Base-by-base conservation (phyloP, 1,284 basidiomycete species). In the Malassezia globosa region DNA sequence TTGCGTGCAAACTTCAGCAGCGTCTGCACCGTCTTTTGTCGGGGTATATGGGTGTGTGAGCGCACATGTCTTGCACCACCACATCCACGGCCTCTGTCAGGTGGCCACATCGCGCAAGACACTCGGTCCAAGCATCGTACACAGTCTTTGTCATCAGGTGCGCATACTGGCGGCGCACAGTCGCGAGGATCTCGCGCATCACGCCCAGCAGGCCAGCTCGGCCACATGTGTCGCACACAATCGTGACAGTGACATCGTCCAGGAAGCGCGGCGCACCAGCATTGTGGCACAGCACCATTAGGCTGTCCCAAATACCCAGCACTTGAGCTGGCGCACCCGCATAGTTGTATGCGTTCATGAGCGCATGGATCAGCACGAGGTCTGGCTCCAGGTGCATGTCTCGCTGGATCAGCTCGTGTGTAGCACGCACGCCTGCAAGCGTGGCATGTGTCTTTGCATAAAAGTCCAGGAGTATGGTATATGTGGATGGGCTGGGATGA, bases 331-430 rank as follows among this genome's bases (percentile, higher is more conserved):
- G 82, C 47, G 80, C 81, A 3, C 81, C 82, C 4, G 82, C 77
- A 19, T 81, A 81, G 60, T 84, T 81, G 73, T 94, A 95, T 1
- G 86, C 83, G 68, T 86, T 81, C 84, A 95, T 87, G 50, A 95
- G 75, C 58, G 85, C 80, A 64, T 89, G 92, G 77, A 84, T 82
- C n/a, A 89, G 76, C 1, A 76, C 37, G 10, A 81, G 76, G 62
- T 89, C 83, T 2, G 86, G 84, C 18, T 80, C 77, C 53, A 92
- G 74, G 16, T 77, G 76, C 7, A 81, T 76, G 63, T 94, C 87
- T 35, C 88, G 75, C 38, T 81, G 82, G 59, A 94, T 77, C 45
- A 83, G 75, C 53, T 84, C 80, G 68, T 94, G 87, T 16, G 83
- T 77, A 22, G 82, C 78, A n/a, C 80, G 78, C 35, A 85, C 48